These are phyloP conservation scores for Blastobotrys malaysiensis DNA, from an alignment of 1,139 yeast species.

Conservation along the genomic window DNA sequence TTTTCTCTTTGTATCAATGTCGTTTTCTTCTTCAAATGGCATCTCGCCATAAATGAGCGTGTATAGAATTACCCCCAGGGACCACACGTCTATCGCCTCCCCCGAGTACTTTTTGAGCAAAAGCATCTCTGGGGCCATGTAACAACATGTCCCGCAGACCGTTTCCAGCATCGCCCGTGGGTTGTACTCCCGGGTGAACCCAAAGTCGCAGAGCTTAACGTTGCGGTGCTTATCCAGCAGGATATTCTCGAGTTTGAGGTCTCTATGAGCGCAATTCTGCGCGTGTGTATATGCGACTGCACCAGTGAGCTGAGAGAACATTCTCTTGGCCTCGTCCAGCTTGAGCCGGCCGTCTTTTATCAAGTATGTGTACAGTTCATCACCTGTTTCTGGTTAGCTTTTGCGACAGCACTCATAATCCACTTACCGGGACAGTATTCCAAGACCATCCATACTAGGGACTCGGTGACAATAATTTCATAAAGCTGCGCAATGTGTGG, in stretches of 20 bases:
- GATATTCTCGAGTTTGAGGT: conserved; percentile 81
- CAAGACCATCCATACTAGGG: conserved; percentile 75
- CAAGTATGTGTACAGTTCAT: conserved; percentile 74
- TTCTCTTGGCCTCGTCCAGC: conserved; percentile 47
- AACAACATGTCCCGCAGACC: conserved; percentile 89
- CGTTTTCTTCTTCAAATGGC: conserved; percentile 87
- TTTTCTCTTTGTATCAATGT: conserved; percentile 51
- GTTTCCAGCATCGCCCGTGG: conserved; percentile 62
- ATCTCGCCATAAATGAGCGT: conserved; percentile 80
- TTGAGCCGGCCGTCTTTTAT: conserved; percentile 45
- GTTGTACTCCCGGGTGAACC: conserved; percentile 80
- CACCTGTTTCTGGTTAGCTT: conserved; percentile 51
- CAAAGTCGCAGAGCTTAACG: conserved; percentile 85
- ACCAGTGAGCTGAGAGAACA: conserved; percentile 74
- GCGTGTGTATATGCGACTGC: conserved; percentile 85
- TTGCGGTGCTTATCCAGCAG: conserved; percentile 63
- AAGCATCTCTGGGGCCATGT: conserved; percentile 93
- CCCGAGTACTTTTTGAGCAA: conserved; percentile 70
- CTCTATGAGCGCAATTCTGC: conserved; percentile 81
- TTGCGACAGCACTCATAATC: background rate
- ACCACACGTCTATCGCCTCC: conserved; percentile 81
- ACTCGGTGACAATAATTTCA: conserved; percentile 79
- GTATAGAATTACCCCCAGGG: conserved; percentile 87
- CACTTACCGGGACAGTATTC: conserved; percentile 65
- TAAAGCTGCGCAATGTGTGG: conserved; percentile 79